A percentile compares a stretch with the other conserved stretches of the same genome.
Conservation (phyloP, 2,329 filamentous ascomycete species). For the Colletotrichum sansevieriae region DNA sequence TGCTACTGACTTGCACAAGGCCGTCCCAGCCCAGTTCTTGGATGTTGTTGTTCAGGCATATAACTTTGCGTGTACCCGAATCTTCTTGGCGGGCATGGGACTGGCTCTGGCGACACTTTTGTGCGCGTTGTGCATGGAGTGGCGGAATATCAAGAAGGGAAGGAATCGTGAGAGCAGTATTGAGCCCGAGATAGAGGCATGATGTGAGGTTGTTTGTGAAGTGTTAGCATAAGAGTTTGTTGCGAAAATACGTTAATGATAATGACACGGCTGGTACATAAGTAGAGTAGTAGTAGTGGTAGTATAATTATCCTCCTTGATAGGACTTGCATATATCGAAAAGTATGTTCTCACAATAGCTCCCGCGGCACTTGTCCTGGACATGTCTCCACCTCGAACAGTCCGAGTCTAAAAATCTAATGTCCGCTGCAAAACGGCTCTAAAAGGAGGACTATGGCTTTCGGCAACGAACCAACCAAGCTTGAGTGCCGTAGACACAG, state of each 20-base stretch:
- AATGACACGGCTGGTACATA: background rate
- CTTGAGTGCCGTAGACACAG: too few species aligned
- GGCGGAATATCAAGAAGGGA: slow-evolving; percentile 74
- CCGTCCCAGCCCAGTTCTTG: slow-evolving; percentile 64
- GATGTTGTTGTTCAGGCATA: slow-evolving; percentile 71
- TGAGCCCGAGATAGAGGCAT: slow-evolving; percentile 11
- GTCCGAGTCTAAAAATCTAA: too few species aligned
- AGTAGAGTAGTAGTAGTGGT: background rate
- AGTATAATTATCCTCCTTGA: background rate
- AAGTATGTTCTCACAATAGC: background rate
- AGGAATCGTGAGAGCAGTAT: slow-evolving; percentile 24
- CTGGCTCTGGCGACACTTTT: slow-evolving; percentile 68
- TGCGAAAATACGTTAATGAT: slow-evolving; percentile 3
- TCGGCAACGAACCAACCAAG: too few species aligned
- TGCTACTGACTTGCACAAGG: slow-evolving; percentile 70
- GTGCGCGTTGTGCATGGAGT: slow-evolving; percentile 71
- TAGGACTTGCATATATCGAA: background rate
- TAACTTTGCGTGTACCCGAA: slow-evolving; percentile 72
- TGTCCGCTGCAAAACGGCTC: too few species aligned
- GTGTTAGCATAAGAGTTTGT: background rate
- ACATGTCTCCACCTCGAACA: too few species aligned
- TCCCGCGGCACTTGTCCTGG: too few species aligned
- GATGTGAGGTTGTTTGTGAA: background rate
- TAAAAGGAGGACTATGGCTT: too few species aligned
- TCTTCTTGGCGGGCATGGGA: slow-evolving; percentile 73